These are phyloP conservation scores for Globomyces sp. DNA, from an alignment of 371 early-diverging fungal species.

Conservation along the genomic window DNA sequence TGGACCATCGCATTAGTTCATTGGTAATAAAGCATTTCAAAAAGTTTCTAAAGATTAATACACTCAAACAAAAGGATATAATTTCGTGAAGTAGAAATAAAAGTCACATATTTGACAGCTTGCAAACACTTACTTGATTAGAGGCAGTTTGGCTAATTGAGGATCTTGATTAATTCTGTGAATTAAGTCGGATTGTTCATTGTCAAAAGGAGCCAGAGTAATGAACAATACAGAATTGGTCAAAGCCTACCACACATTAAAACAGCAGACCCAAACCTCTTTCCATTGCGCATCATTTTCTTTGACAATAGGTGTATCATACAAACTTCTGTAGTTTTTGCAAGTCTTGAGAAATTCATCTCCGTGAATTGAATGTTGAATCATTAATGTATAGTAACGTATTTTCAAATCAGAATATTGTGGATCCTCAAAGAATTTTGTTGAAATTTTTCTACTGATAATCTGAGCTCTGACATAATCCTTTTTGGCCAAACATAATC, in stretches of 20 bases:
- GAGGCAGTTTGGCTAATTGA: constrained; percentile 68
- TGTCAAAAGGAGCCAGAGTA: constrained; percentile 88
- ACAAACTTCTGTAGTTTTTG: constrained; percentile 88
- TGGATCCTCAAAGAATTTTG: constrained; percentile 83
- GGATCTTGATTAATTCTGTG: constrained; percentile 78
- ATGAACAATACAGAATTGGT: constrained; percentile 80
- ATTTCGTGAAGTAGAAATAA: neutral
- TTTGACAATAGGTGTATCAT: constrained; percentile 77
- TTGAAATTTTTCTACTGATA: constrained; percentile 91
- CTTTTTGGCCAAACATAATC: constrained; percentile 85
- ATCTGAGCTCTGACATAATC: constrained; percentile 92
- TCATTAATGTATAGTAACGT: constrained; percentile 93
- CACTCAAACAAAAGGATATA: neutral
- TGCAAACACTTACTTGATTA: constrained; percentile 58
- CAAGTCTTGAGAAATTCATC: constrained; percentile 83
- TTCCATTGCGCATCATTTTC: constrained; percentile 79
- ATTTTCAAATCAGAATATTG: constrained; percentile 87
- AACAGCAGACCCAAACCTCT: constrained; percentile 43
- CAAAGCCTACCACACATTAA: constrained; percentile 47
- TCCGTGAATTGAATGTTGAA: constrained; percentile 89
- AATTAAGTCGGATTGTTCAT: constrained; percentile 92
- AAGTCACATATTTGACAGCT: neutral
- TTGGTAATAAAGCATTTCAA: constrained; percentile 82
- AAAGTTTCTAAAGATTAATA: constrained; percentile 57
- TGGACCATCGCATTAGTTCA: constrained; percentile 94